phyloP scores from a whole-genome alignment of 495 filamentous ascomycete genomes.

The Achaetomiella virescens region DNA sequence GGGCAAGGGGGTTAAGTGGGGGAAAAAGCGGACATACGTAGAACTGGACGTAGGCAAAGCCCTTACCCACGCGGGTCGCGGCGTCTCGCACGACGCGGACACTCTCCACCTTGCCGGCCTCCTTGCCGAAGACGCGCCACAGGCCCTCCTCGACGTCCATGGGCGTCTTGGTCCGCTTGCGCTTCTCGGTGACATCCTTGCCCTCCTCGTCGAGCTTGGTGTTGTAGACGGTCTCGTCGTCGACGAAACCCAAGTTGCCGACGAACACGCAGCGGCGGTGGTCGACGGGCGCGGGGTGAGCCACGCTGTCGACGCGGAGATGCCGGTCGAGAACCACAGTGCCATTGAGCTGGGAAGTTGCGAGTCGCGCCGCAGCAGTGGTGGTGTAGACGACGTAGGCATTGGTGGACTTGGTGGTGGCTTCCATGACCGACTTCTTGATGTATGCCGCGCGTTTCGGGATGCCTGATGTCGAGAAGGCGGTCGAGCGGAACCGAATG shows the following conservation, averaged over 20 bases:
- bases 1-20: background rate
- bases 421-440: conserved; percentile 70
- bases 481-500: conserved; percentile 86
- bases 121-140: conserved; percentile 74
- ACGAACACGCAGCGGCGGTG: conserved; percentile 91
- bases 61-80: conserved; percentile 88
- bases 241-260: conserved; percentile 91
- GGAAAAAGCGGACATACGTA: conserved; percentile 37
- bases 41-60: conserved; percentile 97
- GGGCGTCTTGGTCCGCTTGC: conserved; percentile 58
- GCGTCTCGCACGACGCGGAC: conserved; percentile 89
- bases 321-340: conserved; percentile 80
- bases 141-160: conserved; percentile 92
- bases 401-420: conserved; percentile 88
- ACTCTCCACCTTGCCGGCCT: conserved; percentile 78
- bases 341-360: conserved; percentile 73
- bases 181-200: conserved; percentile 48
- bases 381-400: conserved; percentile 88
- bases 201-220: conserved; percentile 51
- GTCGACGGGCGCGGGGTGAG: conserved; percentile 77
- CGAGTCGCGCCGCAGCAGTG: conserved; percentile 63
- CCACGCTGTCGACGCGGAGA: conserved; percentile 80
- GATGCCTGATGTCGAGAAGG: conserved; percentile 66
- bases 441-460: conserved; percentile 89
- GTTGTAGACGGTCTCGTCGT: conserved; percentile 63